These are phyloP conservation scores for Annulohypoxylon stygium DNA, from an alignment of 495 filamentous ascomycete genomes.

Conservation along the genomic window DNA sequence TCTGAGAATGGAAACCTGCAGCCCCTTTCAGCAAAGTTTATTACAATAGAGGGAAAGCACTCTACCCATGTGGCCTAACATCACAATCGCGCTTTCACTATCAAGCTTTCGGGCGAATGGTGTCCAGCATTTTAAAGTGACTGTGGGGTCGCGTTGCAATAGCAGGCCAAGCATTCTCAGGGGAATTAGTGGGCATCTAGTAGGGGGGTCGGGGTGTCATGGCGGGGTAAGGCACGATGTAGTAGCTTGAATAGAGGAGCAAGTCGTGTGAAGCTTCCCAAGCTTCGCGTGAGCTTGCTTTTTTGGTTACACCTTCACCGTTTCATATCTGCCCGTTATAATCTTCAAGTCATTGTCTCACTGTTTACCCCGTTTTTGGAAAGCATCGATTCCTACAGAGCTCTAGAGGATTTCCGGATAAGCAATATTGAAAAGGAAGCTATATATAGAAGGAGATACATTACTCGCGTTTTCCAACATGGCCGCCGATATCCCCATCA, in stretches of 20 bases:
- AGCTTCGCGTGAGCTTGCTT: slow-evolving; percentile 21
- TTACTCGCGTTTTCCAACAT: slow-evolving; percentile 28
- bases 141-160: slow-evolving; percentile 27
- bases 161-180: slow-evolving; percentile 30
- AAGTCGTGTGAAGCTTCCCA: slow-evolving; percentile 12
- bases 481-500: slow-evolving; percentile 60
- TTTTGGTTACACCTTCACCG: slow-evolving; percentile 25
- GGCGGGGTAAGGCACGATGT: slow-evolving; percentile 44
- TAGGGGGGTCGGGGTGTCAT: slow-evolving; percentile 20
- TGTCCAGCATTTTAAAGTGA: slow-evolving; percentile 18
- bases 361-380: background rate
- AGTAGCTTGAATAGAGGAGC: slow-evolving; percentile 8
- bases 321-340: slow-evolving; percentile 18
- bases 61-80: slow-evolving; percentile 11
- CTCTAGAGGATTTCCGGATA: background rate
- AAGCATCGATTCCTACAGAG: background rate
- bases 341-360: background rate
- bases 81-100: slow-evolving; percentile 15
- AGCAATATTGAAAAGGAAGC: slow-evolving; percentile 5
- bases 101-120: slow-evolving; percentile 26
- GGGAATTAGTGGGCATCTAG: slow-evolving; percentile 43
- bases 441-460: background rate
- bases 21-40: background rate
- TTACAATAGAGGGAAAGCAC: slow-evolving; percentile 1
- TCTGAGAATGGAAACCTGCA: slow-evolving; percentile 5